phyloP scores from a whole-genome alignment of 371 early-diverging fungal genomes.

The Mycotypha africana region DNA sequence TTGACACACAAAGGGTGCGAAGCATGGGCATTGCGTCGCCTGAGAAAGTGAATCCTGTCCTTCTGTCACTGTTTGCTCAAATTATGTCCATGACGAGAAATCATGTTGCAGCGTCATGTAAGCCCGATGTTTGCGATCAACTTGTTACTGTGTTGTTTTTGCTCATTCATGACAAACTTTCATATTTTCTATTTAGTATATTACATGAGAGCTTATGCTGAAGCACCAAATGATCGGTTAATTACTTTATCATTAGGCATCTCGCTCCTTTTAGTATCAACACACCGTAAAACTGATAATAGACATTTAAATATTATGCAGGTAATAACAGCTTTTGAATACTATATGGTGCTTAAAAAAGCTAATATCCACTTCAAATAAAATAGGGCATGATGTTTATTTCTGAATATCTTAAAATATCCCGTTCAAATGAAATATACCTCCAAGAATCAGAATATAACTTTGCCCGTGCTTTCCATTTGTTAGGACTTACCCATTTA shows the following conservation, averaged over 20 bases:
- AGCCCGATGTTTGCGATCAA: constrained; percentile 2
- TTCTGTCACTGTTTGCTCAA: constrained; percentile 59
- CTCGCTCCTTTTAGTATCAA: constrained; percentile 57
- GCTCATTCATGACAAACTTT: not conserved
- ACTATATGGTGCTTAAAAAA: too few species aligned
- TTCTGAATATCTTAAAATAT: constrained; percentile 57
- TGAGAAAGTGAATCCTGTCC: constrained; percentile 25
- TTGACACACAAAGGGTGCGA: too few species aligned
- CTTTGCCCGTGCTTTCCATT: constrained; percentile 81
- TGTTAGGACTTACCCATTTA: constrained; percentile 69
- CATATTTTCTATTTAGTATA: constrained; percentile 37
- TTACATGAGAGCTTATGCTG: constrained; percentile 53
- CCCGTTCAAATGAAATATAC: constrained; percentile 12
- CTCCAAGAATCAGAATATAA: constrained; percentile 83
- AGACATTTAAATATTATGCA: constrained; percentile 65
- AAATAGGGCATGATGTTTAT: constrained; percentile 64
- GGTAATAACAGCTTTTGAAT: constrained; percentile 17
- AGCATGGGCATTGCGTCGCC: constrained; percentile 1
- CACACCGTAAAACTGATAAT: constrained; percentile 65
- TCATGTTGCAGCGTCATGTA: constrained; percentile 57
- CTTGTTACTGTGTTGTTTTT: not conserved
- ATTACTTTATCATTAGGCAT: constrained; percentile 59
- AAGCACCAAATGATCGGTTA: constrained; percentile 60
- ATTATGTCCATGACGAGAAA: constrained; percentile 50
- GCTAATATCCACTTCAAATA: not conserved